Conservation (phyloP, 2,329 filamentous ascomycete species). For the Hymenoscyphus fructigenus region DNA sequence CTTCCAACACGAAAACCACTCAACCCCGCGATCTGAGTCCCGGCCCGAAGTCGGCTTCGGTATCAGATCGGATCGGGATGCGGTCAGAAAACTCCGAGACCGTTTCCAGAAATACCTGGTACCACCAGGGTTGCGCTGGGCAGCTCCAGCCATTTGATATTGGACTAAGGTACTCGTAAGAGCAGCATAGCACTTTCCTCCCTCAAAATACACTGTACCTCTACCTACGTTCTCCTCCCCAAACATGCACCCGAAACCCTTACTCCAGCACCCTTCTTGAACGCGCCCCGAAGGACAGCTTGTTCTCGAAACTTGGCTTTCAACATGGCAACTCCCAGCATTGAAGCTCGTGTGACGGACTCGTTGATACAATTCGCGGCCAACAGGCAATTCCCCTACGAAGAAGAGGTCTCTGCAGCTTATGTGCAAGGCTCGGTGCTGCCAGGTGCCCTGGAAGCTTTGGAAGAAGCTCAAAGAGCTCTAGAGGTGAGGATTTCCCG, state of each 20-base stretch:
- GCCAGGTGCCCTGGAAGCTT: slow-evolving; percentile 42
- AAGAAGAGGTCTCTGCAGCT: slow-evolving; percentile 41
- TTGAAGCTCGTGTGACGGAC: slow-evolving; percentile 45
- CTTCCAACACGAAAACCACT: neutral
- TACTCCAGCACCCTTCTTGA: neutral
- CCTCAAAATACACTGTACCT: neutral
- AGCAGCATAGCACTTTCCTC: neutral
- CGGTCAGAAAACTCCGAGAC: neutral
- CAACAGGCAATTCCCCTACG: slow-evolving; percentile 48
- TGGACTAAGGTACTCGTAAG: no score
- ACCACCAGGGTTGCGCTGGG: neutral
- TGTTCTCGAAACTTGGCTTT: neutral
- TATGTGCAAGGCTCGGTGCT: slow-evolving; percentile 36
- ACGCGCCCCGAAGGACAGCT: neutral
- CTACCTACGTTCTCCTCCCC: neutral
- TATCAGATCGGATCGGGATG: neutral
- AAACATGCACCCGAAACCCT: neutral
- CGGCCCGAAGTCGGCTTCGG: neutral
- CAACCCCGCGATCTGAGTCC: neutral
- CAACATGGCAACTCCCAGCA: slow-evolving; percentile 29
- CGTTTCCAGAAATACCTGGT: no score
- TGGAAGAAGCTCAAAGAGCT: slow-evolving; percentile 44
- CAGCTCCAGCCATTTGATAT: neutral
- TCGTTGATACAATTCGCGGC: slow-evolving; percentile 64
- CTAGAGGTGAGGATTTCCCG: slow-evolving; percentile 43